Evolutionary conservation across 2,329 filamentous ascomycete genomes (phyloP).

Genomic region (Neophaeococcomyces aloes): DNA sequence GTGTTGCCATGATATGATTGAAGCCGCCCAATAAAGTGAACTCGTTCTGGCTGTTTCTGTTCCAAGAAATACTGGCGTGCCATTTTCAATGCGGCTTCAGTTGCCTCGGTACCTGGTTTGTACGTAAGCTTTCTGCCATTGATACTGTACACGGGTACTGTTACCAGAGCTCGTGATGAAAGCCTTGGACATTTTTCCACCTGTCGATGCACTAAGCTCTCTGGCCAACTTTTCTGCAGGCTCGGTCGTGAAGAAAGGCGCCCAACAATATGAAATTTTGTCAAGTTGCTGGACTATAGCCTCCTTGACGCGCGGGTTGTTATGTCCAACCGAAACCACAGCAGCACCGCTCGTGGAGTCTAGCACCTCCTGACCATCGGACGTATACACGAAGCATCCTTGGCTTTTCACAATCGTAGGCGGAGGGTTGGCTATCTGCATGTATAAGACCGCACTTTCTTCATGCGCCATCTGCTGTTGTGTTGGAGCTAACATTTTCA

Average conservation of each 20-base stretch:
- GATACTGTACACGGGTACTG: no score
- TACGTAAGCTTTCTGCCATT: background rate
- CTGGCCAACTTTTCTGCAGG: conserved; percentile 44
- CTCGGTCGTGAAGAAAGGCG: conserved; percentile 47
- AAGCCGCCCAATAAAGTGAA: conserved; percentile 53
- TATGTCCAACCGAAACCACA: conserved; percentile 54
- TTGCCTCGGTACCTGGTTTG: conserved; percentile 42
- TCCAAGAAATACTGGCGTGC: conserved; percentile 57
- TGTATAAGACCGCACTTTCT: background rate
- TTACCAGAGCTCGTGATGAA: conserved; percentile 41
- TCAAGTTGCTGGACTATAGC: conserved; percentile 52
- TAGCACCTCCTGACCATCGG: conserved; percentile 50
- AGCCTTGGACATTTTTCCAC: conserved; percentile 43
- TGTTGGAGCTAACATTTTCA: no score
- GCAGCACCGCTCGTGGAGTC: conserved; percentile 61
- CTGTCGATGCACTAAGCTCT: conserved; percentile 40
- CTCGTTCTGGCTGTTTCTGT: conserved; percentile 43
- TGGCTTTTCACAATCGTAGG: background rate
- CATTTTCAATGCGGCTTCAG: conserved; percentile 59
- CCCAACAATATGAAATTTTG: conserved; percentile 48
- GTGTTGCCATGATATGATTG: conserved; percentile 63
- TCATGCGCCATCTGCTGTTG: no score
- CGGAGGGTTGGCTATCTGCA: background rate
- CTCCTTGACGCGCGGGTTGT: conserved; percentile 47
- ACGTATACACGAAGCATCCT: conserved; percentile 10